Base-by-base conservation (phyloP, 2,329 filamentous ascomycete species). In the Colletotrichum viniferum region DNA sequence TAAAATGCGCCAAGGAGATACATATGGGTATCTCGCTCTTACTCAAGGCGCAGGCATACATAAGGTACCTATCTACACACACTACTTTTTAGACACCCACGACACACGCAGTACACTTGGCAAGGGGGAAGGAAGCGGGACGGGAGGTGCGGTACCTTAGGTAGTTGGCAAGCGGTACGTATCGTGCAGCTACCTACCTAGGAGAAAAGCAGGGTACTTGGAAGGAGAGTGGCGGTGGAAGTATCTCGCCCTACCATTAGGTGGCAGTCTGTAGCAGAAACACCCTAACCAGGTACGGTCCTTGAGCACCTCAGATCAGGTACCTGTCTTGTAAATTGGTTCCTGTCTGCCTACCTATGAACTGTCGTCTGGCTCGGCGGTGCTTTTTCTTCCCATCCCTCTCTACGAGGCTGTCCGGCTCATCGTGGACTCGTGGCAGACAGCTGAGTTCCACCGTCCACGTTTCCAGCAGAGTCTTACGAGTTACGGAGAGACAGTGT, bases 211-310 rank as follows among this genome's bases (percentile, higher is more conserved):
- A 32, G n/a, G 58, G 28, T 74, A 74, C 71, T 30, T 63, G 2
- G 5, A 62, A 36, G 43, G 34, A 63, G 30, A 13, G 58, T 28
- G 58, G 58, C 69, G 13, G 21, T 26, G 43, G 56, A 75, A 73
- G 73, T 75, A 75, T 61, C 64, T 75, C 62, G 32, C 69, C 58
- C 34, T 69, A 36, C 73, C 43, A 43, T 73, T 60, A 48, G 48
- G 69, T 60, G 64, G 63, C 43, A 30, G 56, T 68, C 34, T 68
- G 58, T 56, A 52, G 69, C 63, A 30, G 43, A 64, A 63, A 73
- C 48, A 64, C 30, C 56, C 69, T 73, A 58, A 63, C 48, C 28
- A 43, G 69, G 73, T 74, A 72, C 69, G 38, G 62, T 43, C 38
- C 36, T 66, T n/a, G 36, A 34, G 30, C 16, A 26, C 55, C 7